Evolutionary conservation across 345 rosid species (phyloP).

Genomic region (Theobroma cacao): DNA sequence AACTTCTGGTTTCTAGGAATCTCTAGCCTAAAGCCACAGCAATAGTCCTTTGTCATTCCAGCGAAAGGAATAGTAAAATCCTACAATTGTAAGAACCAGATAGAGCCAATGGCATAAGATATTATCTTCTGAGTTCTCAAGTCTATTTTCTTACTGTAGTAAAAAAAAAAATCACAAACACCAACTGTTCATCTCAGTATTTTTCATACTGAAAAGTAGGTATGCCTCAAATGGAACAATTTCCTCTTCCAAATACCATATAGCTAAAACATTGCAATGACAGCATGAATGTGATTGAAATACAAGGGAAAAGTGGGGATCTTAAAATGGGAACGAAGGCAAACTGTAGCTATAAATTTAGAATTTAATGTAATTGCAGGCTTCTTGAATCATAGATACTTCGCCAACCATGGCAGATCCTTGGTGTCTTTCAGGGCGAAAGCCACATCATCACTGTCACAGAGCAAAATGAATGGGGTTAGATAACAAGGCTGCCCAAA

Average conservation of each 20-base stretch:
- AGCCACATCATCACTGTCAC: constrained; percentile 83
- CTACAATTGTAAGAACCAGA: background rate
- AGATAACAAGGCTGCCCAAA: background rate
- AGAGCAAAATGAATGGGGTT: constrained; percentile 9
- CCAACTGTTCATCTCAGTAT: background rate
- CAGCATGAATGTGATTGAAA: background rate
- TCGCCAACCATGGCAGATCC: constrained; percentile 84
- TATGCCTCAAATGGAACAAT: constrained; percentile 1
- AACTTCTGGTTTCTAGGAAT: background rate
- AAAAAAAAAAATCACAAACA: background rate
- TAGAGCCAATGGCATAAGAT: background rate
- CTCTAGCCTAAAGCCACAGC: background rate
- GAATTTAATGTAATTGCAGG: background rate
- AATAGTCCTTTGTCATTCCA: background rate
- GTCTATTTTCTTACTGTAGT: background rate
- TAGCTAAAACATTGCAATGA: background rate
- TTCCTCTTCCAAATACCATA: background rate
- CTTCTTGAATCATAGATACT: constrained; percentile 52
- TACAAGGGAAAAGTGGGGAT: background rate
- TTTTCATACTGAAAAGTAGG: background rate
- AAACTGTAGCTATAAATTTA: constrained; percentile 27
- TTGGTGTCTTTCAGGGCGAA: constrained; percentile 82
- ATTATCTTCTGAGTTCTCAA: background rate
- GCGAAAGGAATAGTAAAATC: background rate
- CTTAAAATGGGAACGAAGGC: background rate